Conservation (phyloP, 352 stramenopile species). For the Globisporangium middletonii region DNA sequence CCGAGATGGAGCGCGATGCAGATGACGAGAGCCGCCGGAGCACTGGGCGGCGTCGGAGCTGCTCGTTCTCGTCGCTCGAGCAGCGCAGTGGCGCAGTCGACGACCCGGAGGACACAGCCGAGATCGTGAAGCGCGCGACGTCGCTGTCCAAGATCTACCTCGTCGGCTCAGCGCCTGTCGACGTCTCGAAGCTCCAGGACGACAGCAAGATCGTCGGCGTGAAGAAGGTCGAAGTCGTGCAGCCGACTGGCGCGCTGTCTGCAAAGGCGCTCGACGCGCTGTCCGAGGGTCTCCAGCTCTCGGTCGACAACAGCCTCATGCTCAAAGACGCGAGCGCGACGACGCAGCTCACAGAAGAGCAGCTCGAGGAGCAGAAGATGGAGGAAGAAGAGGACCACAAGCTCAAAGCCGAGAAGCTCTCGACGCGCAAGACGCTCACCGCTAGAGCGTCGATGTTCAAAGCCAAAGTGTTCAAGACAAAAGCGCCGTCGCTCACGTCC, state of each 20-base stretch:
- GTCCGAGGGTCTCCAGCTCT: conserved; percentile 68
- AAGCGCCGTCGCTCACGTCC: neutral
- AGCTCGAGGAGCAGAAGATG: conserved; percentile 85
- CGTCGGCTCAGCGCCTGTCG: conserved; percentile 70
- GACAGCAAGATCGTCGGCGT: conserved; percentile 68
- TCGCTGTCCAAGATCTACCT: conserved; percentile 84
- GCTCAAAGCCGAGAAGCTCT: conserved; percentile 68
- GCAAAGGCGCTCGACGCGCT: conserved; percentile 74
- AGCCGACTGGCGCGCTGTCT: conserved; percentile 68
- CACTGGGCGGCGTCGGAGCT: conserved; percentile 44
- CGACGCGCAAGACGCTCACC: conserved; percentile 51
- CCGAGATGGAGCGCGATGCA: conserved; percentile 24
- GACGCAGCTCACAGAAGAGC: conserved; percentile 57
- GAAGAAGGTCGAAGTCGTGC: conserved; percentile 69
- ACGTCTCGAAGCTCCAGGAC: conserved; percentile 75
- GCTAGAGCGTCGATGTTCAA: conserved; percentile 69
- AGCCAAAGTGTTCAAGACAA: conserved; percentile 69
- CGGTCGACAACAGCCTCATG: conserved; percentile 52
- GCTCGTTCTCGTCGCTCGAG: conserved; percentile 54
- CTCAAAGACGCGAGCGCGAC: conserved; percentile 11
- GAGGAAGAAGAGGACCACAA: conserved; percentile 85
- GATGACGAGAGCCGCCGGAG: conserved; percentile 2
- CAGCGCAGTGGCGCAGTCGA: conserved; percentile 8
- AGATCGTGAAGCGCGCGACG: conserved; percentile 57
- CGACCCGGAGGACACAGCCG: conserved; percentile 29